A percentile compares a stretch with the other conserved stretches of the same genome.
These are phyloP conservation scores for Aspergillus viridinutans DNA, from an alignment of 2,329 filamentous ascomycete species.

Conservation along the genomic window DNA sequence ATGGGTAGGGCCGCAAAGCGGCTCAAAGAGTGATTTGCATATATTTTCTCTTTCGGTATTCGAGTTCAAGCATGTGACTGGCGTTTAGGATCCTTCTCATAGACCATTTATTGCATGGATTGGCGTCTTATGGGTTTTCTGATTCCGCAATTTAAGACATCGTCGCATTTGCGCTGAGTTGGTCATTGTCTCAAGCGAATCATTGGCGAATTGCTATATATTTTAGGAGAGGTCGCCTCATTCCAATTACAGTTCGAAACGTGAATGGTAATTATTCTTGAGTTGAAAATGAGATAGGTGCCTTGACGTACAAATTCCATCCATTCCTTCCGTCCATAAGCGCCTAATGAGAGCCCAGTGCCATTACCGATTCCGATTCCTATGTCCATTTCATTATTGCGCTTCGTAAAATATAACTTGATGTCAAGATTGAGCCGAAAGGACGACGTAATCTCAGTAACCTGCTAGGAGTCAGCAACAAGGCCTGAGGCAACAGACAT, in stretches of 20 bases:
- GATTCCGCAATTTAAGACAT: not conserved
- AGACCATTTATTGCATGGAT: not conserved
- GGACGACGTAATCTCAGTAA: not conserved
- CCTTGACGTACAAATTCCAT: not conserved
- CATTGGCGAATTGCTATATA: not conserved
- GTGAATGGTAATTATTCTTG: no score
- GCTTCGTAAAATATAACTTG: not conserved
- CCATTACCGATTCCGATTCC: not conserved
- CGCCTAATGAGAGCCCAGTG: not conserved
- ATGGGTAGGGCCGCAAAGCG: slow-evolving; percentile 53
- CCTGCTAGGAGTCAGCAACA: slow-evolving; percentile 1
- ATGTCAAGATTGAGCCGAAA: not conserved
- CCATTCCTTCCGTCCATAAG: not conserved
- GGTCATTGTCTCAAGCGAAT: no score
- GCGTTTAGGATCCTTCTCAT: not conserved
- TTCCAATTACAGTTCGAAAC: no score
- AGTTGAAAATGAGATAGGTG: not conserved
- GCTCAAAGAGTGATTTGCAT: slow-evolving; percentile 43
- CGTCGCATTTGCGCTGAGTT: not conserved
- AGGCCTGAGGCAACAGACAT: not conserved
- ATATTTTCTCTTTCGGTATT: not conserved
- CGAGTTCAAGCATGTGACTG: not conserved
- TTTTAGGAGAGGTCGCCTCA: not conserved
- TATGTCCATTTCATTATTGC: not conserved
- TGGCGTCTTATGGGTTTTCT: not conserved